These are phyloP conservation scores for Sclerotinia nivalis DNA, from an alignment of 2,329 filamentous ascomycete genomes.

Conservation along the genomic window DNA sequence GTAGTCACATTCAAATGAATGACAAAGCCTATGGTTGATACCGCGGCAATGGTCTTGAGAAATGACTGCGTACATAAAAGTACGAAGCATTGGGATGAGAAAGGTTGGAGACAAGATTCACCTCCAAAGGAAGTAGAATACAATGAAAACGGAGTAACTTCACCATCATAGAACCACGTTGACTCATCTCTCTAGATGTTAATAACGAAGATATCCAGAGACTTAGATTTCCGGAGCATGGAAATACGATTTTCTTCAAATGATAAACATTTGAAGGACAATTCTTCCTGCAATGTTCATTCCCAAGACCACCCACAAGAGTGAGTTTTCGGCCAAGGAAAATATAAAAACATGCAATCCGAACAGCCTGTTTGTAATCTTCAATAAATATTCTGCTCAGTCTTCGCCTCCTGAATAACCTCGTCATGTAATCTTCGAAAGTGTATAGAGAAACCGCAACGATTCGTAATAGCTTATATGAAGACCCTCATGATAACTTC, in stretches of 20 bases:
- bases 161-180: slow-evolving; percentile 36
- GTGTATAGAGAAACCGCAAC: slow-evolving; percentile 35
- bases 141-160: slow-evolving; percentile 50
- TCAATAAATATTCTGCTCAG: slow-evolving; percentile 39
- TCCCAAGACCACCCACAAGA: slow-evolving; percentile 40
- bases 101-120: slow-evolving; percentile 49
- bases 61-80: slow-evolving; percentile 40
- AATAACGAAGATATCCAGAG: slow-evolving; percentile 25
- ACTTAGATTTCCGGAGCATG: slow-evolving; percentile 38
- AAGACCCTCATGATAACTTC: slow-evolving; percentile 55
- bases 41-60: slow-evolving; percentile 54
- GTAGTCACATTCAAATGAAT: slow-evolving; percentile 50
- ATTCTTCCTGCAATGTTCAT: slow-evolving; percentile 38
- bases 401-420: slow-evolving; percentile 28
- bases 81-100: slow-evolving; percentile 38
- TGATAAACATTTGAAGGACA: slow-evolving; percentile 32
- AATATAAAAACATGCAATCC: slow-evolving; percentile 33
- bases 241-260: slow-evolving; percentile 37
- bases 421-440: slow-evolving; percentile 33
- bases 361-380: slow-evolving; percentile 41
- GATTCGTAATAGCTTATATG: slow-evolving; percentile 35
- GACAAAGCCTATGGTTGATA: slow-evolving; percentile 50
- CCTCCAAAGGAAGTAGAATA: slow-evolving; percentile 32
- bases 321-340: slow-evolving; percentile 24
- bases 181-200: slow-evolving; percentile 35